Base-by-base conservation (phyloP, 2,329 filamentous ascomycete species). In the Sporothrix schenckii region DNA sequence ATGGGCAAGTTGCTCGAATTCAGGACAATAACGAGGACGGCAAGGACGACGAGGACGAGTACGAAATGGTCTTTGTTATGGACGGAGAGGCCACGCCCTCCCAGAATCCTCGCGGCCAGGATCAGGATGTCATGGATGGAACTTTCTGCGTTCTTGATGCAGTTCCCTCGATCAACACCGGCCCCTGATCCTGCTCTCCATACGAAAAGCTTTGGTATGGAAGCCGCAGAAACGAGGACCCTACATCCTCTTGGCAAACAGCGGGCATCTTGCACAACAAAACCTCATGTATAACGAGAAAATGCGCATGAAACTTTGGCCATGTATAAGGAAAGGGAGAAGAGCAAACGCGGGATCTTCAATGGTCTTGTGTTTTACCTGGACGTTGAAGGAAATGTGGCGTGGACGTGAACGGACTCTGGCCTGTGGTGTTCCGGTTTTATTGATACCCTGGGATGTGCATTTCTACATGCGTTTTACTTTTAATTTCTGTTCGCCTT, bases 191-290 rank as follows among this genome's bases (percentile, higher is more conserved):
- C 14, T 27, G 4, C 14, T 58, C 30, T 14, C 53, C 24, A 54
- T 16, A 34, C 53, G 21, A 56, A 56, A 30, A 56, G 24, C 24
- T 56, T 27, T 56, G 53, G 24, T 56, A 16, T 56, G 53, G 53
- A 56, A 34, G 6, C 7, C 7, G 27, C 27, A 58, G 53, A 39
- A 5, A 19, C 27, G 27, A 58, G 14, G 19, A 3, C 16, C 27
- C 11, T 13, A 6, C 19, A 49, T 49, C 44, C 6, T 6, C 14
- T 4, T 19, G 44, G 44, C 44, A 5, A 49, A 19, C 14, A 16
- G 44, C 5, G 14, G 7, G 5, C 44, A 16, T 19, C 44, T 19
- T 49, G 44, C 19, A 49, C 5, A 13, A 13, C 19, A 14, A 53
- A 53, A 14, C n/a, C 24, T n/a, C 13, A 53, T 53, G 50, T 14